Evolutionary conservation across 2,329 filamentous ascomycete species (phyloP).

Genomic region (Teratosphaeria destructans): DNA sequence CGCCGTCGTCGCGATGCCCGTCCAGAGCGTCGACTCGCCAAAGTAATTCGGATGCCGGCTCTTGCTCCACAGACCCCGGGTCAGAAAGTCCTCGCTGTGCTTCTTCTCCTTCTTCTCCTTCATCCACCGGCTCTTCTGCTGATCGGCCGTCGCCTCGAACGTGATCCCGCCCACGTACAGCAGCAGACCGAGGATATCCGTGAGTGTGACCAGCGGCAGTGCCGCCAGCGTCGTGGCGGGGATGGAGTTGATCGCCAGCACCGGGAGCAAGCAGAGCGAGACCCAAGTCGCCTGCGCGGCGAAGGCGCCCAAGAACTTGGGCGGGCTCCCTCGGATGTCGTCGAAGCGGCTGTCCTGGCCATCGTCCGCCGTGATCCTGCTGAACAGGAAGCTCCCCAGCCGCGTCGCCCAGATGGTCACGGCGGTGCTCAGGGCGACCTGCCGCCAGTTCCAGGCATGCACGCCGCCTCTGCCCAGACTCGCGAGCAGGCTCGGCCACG

Average conservation of each 20-base stretch:
- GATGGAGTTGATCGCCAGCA: conserved; percentile 53
- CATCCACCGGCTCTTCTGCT: conserved; percentile 54
- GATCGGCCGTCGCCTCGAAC: conserved; percentile 53
- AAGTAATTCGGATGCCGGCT: conserved; percentile 61
- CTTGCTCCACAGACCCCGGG: conserved; percentile 50
- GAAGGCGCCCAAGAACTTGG: conserved; percentile 46
- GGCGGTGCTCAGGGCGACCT: conserved; percentile 43
- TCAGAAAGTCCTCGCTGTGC: conserved; percentile 58
- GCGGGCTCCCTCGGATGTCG: conserved; percentile 40
- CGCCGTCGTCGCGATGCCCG: conserved; percentile 51
- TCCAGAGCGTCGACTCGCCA: conserved; percentile 61
- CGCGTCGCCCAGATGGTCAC: conserved; percentile 54
- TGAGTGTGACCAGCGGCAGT: conserved; percentile 39
- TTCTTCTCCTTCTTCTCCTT: conserved; percentile 52
- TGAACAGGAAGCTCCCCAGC: conserved; percentile 54
- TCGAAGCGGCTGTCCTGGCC: conserved; percentile 53
- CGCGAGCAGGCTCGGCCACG: conserved; percentile 38
- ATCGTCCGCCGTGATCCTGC: conserved; percentile 45
- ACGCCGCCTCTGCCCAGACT: conserved; percentile 35
- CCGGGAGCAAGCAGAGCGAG: conserved; percentile 54
- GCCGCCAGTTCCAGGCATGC: conserved; percentile 50
- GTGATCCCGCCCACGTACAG: conserved; percentile 50
- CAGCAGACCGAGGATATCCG: conserved; percentile 47
- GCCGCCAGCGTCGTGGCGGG: conserved; percentile 43
- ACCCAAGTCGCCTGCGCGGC: conserved; percentile 58